Conservation (phyloP, 1,284 basidiomycete species). For the Tremellales sp. region DNA sequence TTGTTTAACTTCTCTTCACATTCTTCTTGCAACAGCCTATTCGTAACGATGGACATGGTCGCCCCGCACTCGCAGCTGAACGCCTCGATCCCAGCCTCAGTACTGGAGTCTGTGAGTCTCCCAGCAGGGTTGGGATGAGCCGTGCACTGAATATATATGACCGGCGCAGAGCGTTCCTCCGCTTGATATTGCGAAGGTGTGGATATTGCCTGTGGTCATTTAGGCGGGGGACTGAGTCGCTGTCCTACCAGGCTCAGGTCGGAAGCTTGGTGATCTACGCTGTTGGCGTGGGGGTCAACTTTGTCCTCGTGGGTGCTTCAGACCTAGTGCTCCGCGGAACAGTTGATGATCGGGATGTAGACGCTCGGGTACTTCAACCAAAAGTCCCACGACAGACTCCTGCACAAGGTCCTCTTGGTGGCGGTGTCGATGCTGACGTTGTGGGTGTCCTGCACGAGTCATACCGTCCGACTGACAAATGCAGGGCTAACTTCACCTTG, state of each 20-base stretch:
- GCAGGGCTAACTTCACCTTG: neutral
- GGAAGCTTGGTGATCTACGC: neutral
- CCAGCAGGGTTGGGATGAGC: neutral
- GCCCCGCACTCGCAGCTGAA: no score
- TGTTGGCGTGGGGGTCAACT: neutral
- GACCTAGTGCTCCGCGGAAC: neutral
- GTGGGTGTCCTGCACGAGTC: neutral
- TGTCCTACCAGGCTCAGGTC: no score
- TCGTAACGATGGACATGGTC: slow-evolving; percentile 4
- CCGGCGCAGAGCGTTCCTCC: no score
- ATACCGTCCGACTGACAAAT: neutral
- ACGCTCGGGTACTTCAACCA: neutral
- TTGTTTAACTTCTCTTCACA: no score
- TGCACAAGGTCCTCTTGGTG: neutral
- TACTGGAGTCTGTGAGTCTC: no score
- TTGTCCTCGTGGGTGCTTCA: neutral
- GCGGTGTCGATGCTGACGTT: neutral
- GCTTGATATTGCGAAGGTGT: no score
- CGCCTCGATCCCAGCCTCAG: no score
- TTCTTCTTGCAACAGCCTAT: no score
- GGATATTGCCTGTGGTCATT: no score
- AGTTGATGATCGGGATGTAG: neutral
- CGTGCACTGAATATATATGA: no score
- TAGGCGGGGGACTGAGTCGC: no score
- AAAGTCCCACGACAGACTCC: neutral